phyloP scores from a whole-genome alignment of 768 basidiomycete genomes.

The Serendipita indica region DNA sequence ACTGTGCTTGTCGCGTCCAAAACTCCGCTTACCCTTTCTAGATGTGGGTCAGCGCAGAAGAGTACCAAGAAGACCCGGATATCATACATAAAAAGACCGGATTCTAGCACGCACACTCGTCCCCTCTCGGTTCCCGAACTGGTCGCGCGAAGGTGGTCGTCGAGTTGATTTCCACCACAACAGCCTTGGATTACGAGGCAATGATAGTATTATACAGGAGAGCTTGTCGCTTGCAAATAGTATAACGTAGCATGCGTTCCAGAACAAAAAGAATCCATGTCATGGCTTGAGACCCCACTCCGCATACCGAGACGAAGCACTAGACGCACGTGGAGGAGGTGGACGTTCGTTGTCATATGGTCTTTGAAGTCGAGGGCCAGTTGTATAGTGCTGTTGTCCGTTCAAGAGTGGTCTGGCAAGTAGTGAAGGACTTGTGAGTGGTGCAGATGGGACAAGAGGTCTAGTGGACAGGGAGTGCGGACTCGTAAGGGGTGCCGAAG shows the following conservation, averaged over 20 bases:
- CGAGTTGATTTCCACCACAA: neutral
- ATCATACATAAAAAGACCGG: conserved; percentile 94
- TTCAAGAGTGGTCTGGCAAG: neutral
- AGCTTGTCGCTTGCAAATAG: too few relatives aligned
- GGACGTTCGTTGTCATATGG: neutral
- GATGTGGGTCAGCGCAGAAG: conserved; percentile 99
- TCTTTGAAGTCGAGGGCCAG: neutral
- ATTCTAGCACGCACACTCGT: conserved; percentile 31
- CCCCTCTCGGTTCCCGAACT: neutral
- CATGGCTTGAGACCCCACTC: neutral
- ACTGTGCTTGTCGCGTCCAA: neutral
- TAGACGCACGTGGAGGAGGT: neutral
- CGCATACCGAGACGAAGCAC: neutral
- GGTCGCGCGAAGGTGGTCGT: neutral
- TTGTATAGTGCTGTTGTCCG: neutral
- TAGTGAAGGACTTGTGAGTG: neutral
- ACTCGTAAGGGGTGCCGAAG: neutral
- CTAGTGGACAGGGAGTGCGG: neutral
- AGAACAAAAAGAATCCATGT: neutral
- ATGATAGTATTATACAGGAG: neutral
- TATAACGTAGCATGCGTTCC: too few relatives aligned
- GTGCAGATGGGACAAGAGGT: neutral
- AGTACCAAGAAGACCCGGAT: conserved; percentile 98
- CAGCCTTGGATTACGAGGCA: neutral
- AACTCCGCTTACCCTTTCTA: conserved; percentile 21